phyloP scores from a whole-genome alignment of 2,329 filamentous ascomycete species.

The Furcasterigmium sp. region DNA sequence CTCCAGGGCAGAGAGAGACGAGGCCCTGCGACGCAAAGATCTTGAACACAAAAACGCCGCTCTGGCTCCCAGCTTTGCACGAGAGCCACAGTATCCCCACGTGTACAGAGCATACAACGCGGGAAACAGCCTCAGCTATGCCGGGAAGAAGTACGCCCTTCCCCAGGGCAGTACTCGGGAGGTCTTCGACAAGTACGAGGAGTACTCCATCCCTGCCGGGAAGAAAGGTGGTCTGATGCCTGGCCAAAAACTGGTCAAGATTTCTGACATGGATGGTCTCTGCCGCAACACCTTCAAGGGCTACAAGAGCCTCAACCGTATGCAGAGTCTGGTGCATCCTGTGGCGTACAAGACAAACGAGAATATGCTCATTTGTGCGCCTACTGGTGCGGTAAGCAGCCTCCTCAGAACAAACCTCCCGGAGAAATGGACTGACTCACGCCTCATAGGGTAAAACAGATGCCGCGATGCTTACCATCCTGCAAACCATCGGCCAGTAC shows the following conservation, averaged over 20 bases:
- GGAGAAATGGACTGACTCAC: conserved; percentile 9
- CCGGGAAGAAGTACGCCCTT: conserved; percentile 77
- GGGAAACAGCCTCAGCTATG: conserved; percentile 76
- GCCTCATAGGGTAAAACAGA: conserved; percentile 78
- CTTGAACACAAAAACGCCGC: conserved; percentile 74
- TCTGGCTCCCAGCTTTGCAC: conserved; percentile 65
- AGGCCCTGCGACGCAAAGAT: conserved; percentile 70
- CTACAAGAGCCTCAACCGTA: conserved; percentile 89
- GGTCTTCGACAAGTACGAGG: conserved; percentile 77
- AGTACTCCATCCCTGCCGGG: conserved; percentile 79
- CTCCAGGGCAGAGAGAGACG: conserved; percentile 72
- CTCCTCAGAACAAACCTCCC: background rate
- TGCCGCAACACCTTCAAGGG: conserved; percentile 90
- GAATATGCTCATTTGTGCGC: conserved; percentile 98
- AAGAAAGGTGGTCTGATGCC: conserved; percentile 69
- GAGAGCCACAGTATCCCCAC: conserved; percentile 80
- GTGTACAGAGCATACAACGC: conserved; percentile 82
- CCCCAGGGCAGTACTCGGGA: conserved; percentile 68
- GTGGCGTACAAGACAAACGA: conserved; percentile 94
- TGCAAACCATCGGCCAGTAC: conserved; percentile 87
- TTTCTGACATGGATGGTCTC: conserved; percentile 80
- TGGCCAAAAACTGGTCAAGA: conserved; percentile 70
- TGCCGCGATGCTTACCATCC: conserved; percentile 91
- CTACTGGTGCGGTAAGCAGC: conserved; percentile 74
- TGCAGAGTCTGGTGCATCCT: conserved; percentile 95